These are phyloP conservation scores for Limnanthes douglasii DNA, from an alignment of 345 rosid species.

Conservation along the genomic window DNA sequence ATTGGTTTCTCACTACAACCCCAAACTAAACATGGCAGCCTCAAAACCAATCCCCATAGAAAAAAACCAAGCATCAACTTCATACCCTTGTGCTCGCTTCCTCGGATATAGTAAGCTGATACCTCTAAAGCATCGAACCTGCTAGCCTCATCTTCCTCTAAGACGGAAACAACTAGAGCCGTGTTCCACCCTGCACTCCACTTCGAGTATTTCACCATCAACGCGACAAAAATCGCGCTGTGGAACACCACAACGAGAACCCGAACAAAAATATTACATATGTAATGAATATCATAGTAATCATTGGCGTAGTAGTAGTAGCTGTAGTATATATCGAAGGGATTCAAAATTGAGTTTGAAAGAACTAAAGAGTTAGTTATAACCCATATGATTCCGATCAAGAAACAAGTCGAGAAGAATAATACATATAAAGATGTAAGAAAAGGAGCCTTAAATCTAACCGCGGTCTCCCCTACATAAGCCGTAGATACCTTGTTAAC, in stretches of 20 bases:
- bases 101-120: conserved; percentile 14
- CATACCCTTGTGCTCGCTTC: conserved; percentile 12
- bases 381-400: conserved; percentile 15
- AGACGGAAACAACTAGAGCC: conserved; percentile 21
- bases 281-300: not conserved
- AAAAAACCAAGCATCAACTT: conserved; percentile 18
- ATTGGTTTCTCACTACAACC: conserved; percentile 8
- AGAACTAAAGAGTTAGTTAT: conserved; percentile 11
- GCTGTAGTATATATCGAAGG: conserved; percentile 1
- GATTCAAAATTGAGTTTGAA: not conserved
- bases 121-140: conserved; percentile 17
- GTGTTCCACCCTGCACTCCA: conserved; percentile 35
- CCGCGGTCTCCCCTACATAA: conserved; percentile 9
- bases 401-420: conserved; percentile 11
- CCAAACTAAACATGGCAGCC: conserved; percentile 16
- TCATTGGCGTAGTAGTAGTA: not conserved
- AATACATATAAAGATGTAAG: conserved; percentile 24
- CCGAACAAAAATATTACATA: not conserved
- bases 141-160: conserved; percentile 15
- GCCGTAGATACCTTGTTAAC: conserved; percentile 13
- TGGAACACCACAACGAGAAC: conserved; percentile 8
- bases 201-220: conserved; percentile 17
- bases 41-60: conserved; percentile 8
- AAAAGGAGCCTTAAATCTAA: conserved; percentile 19
- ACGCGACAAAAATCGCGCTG: conserved; percentile 7